A percentile compares a stretch with the other conserved stretches of the same genome.
phyloP scores from a whole-genome alignment of 768 basidiomycete genomes.

The Naganishia kalamii region DNA sequence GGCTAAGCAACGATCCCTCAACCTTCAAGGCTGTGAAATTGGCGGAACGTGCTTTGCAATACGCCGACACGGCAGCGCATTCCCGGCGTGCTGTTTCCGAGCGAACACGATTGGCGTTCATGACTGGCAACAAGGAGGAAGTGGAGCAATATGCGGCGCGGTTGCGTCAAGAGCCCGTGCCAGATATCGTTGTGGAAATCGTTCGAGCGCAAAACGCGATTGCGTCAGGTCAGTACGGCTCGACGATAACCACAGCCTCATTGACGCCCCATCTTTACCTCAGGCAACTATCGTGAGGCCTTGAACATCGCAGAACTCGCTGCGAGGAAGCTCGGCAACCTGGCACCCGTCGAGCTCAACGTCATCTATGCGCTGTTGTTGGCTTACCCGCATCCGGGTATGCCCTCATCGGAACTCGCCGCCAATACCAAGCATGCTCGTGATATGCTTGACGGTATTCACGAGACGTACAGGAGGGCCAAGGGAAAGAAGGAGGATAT shows the following conservation, averaged over 20 bases:
- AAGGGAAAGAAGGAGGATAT: slow-evolving; percentile 40
- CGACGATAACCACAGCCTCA: neutral
- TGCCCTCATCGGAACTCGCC: slow-evolving; percentile 64
- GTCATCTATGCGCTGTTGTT: slow-evolving; percentile 84
- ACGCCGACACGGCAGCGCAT: slow-evolving; percentile 62
- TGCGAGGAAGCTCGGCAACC: slow-evolving; percentile 47
- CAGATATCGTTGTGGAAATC: slow-evolving; percentile 65
- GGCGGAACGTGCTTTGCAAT: slow-evolving; percentile 88
- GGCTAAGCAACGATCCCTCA: slow-evolving; percentile 25
- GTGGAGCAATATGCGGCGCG: slow-evolving; percentile 65
- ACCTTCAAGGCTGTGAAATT: slow-evolving; percentile 70
- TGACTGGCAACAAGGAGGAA: slow-evolving; percentile 57
- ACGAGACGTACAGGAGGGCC: slow-evolving; percentile 49
- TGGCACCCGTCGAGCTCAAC: slow-evolving; percentile 65
- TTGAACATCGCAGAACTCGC: slow-evolving; percentile 46
- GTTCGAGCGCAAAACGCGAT: slow-evolving; percentile 83
- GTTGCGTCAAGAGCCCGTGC: slow-evolving; percentile 53
- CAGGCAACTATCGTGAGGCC: slow-evolving; percentile 38
- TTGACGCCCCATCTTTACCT: neutral
- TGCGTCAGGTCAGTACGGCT: slow-evolving; percentile 57
- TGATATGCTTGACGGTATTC: slow-evolving; percentile 63
- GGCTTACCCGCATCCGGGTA: slow-evolving; percentile 71
- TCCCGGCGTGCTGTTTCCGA: slow-evolving; percentile 72
- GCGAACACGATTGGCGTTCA: slow-evolving; percentile 75
- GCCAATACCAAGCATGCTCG: slow-evolving; percentile 69